Evolutionary conservation across 1,139 yeast genomes (phyloP).

Genomic region (Scheffersomyces titani): DNA sequence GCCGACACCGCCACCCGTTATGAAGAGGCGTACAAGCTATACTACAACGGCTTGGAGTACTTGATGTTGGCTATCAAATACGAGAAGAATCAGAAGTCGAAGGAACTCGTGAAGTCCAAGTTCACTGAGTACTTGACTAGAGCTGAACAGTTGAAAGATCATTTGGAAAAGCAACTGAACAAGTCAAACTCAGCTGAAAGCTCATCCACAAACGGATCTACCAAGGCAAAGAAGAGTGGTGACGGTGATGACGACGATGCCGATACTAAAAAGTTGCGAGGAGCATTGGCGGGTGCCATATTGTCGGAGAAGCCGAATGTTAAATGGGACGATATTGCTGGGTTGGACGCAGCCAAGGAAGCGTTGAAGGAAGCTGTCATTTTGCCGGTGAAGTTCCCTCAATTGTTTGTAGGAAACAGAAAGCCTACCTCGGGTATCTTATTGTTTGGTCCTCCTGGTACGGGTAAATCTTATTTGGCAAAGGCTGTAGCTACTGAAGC

Average conservation of each 20-base stretch:
- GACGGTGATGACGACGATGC: constrained; percentile 69
- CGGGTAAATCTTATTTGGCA: constrained; percentile 96
- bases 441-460: constrained; percentile 97
- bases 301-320: constrained; percentile 92
- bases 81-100: constrained; percentile 88
- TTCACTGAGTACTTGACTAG: constrained; percentile 89
- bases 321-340: constrained; percentile 95
- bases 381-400: constrained; percentile 92
- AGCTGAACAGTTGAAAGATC: constrained; percentile 93
- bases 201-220: constrained; percentile 53
- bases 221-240: constrained; percentile 57
- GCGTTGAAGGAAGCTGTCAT: constrained; percentile 97
- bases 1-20: constrained; percentile 90
- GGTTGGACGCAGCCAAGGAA: constrained; percentile 92
- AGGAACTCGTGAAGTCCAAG: constrained; percentile 84
- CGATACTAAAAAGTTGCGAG: constrained; percentile 84
- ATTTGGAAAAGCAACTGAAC: constrained; percentile 64
- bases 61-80: constrained; percentile 94
- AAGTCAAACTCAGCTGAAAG: constrained; percentile 50
- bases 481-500: constrained; percentile 99
- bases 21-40: constrained; percentile 91
- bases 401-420: constrained; percentile 88
- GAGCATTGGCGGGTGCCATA: constrained; percentile 92
- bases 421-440: constrained; percentile 92
- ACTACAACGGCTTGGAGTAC: constrained; percentile 92